phyloP scores from a whole-genome alignment of 1,284 basidiomycete genomes.

The Cutaneotrichosporon sp. region DNA sequence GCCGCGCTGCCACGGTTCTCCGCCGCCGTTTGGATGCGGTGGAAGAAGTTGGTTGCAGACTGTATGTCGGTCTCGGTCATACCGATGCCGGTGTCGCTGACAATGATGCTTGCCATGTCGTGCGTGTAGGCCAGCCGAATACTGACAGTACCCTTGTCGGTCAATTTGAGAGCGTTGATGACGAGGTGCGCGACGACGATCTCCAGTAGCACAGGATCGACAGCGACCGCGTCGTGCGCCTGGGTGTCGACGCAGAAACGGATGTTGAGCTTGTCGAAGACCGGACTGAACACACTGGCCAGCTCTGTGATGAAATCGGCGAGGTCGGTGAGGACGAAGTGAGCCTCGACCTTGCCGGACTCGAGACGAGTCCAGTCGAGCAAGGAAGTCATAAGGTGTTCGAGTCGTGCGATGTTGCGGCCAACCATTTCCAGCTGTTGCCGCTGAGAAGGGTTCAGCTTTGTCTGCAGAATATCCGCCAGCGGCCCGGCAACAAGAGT shows the following conservation, averaged over 20 bases:
- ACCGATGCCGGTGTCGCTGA: conserved; percentile 54
- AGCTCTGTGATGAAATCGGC: conserved; percentile 47
- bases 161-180: conserved; percentile 52
- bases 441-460: conserved; percentile 28
- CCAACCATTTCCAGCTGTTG: conserved; percentile 40
- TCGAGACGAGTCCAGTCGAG: conserved; percentile 51
- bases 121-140: conserved; percentile 36
- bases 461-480: conserved; percentile 34
- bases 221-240: conserved; percentile 32
- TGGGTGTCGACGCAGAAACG: conserved; percentile 7
- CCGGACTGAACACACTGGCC: conserved; percentile 48
- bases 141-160: conserved; percentile 38
- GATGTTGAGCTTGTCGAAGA: conserved; percentile 30
- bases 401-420: conserved; percentile 42
- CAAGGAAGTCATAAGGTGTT: conserved; percentile 48
- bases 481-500: conserved; percentile 45
- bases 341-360: conserved; percentile 44
- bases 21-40: conserved; percentile 34
- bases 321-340: conserved; percentile 48
- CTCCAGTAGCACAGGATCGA: conserved; percentile 53
- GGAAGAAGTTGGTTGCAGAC: conserved; percentile 36
- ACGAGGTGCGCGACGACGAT: conserved; percentile 50
- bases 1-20: conserved; percentile 17
- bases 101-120: conserved; percentile 36
- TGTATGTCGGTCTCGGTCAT: conserved; percentile 40